Evolutionary conservation across 148 eudicot genomes (phyloP), one percentile per base, ranked within the genome.

Genomic region (Fagopyrum homotropicum): DNA sequence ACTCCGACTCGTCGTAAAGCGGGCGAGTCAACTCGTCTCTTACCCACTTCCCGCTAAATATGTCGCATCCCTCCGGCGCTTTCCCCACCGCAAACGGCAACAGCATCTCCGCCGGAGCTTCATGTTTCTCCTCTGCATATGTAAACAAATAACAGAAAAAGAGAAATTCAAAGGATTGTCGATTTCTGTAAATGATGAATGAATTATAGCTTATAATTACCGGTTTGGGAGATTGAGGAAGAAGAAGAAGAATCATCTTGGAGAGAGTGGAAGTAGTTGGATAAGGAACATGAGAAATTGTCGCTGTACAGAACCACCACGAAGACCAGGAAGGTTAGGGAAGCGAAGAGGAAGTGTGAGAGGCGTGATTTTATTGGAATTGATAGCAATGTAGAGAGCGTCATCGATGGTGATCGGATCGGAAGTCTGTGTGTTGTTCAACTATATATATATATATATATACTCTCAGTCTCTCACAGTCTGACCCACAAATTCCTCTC

Each of bases 21-120:
- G 98, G 97, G 64, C 83, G 84, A 50, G 68, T 81, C 81, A 72
- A 74, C 35, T 81, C 83, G 75, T 95, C 98, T 76, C 86, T 48
- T 2, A 95, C 97, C 98, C 98, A 95, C 48, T 60, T 77, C 54
- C 98, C 97, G 4, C 78, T 88, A 60, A 90, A 95, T 49, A 87
- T 70, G 51, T 95, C 88, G 40, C 98, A 95, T 3, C 79, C 89
- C 55, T 83, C 83, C 72, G 75, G 78, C 19, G 54, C 76, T 69
- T 70, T 79, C 22, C 88, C 89, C 9, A 90, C 77, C 16, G 93
- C 82, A 51, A 92, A 95, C 49, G 98, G 80, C 80, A 74, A 4
- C 78, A 63, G 52, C 73, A 81, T 83, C 68, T 54, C 76, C 75
- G 9, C 1, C 66, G 51, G 11, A 9, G 9, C 17, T 19, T 17